Evolutionary conservation across 2,329 filamentous ascomycete genomes (phyloP).

Genomic region (Penicillium sp.): DNA sequence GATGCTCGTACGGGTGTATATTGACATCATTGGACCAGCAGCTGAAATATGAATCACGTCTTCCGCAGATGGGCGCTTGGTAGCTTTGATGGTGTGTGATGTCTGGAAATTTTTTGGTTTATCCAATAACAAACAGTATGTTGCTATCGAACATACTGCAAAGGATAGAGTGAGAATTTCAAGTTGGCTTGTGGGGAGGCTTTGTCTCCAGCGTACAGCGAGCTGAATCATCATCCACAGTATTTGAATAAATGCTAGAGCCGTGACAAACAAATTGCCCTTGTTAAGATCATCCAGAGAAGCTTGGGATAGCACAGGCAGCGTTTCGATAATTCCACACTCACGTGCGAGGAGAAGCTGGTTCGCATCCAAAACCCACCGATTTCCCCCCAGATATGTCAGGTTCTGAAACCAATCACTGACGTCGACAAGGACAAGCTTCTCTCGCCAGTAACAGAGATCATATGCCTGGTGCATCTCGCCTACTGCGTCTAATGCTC

Average conservation of each 20-base stretch:
- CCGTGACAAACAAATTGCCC: background rate
- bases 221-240: background rate
- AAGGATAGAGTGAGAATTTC: background rate
- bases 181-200: background rate
- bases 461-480: too few relatives aligned
- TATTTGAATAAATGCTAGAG: background rate
- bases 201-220: background rate
- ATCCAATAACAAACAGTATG: background rate
- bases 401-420: too few relatives aligned
- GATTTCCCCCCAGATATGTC: too few relatives aligned
- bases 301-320: background rate
- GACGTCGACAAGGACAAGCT: too few relatives aligned
- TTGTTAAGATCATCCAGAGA: background rate
- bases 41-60: background rate
- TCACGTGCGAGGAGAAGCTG: background rate
- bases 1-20: background rate
- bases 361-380: background rate
- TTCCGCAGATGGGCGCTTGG: background rate
- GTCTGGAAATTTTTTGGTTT: background rate
- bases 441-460: too few relatives aligned
- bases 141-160: background rate
- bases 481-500: too few relatives aligned
- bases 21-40: background rate
- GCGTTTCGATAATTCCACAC: background rate
- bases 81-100: background rate